phyloP scores from a whole-genome alignment of 2,329 filamentous ascomycete genomes.

The Penicillium frequentans region DNA sequence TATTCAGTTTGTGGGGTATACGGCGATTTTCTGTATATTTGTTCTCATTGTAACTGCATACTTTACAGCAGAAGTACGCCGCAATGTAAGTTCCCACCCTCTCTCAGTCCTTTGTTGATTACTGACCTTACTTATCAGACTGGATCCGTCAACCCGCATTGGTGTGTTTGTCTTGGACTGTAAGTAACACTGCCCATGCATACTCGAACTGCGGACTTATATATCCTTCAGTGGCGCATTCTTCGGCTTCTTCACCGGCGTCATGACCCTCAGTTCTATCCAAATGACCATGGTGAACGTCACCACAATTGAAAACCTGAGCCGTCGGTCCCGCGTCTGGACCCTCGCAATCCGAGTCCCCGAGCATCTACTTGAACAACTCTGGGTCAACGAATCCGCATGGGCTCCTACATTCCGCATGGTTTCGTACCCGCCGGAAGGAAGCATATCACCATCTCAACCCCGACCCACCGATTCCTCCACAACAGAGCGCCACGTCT shows the following conservation, averaged over 20 bases:
- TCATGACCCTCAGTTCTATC: slow-evolving; percentile 73
- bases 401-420: slow-evolving; percentile 38
- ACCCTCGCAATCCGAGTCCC: slow-evolving; percentile 74
- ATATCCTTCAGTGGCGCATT: slow-evolving; percentile 53
- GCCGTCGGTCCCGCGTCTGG: slow-evolving; percentile 61
- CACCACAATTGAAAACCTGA: slow-evolving; percentile 81
- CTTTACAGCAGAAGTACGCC: slow-evolving; percentile 58
- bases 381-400: slow-evolving; percentile 36
- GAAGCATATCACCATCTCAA: slow-evolving; percentile 18
- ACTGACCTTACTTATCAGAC: slow-evolving; percentile 22
- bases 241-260: slow-evolving; percentile 76
- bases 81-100: slow-evolving; percentile 38
- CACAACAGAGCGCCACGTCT: slow-evolving; percentile 61
- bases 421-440: slow-evolving; percentile 42
- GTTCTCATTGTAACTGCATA: slow-evolving; percentile 64
- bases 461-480: slow-evolving; percentile 32
- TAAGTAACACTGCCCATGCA: slow-evolving; percentile 31
- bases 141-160: slow-evolving; percentile 55
- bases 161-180: slow-evolving; percentile 66
- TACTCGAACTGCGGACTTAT: slow-evolving; percentile 12
- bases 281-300: slow-evolving; percentile 71
- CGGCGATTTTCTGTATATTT: slow-evolving; percentile 65
- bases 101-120: background rate
- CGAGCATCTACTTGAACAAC: slow-evolving; percentile 36
- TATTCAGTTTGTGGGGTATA: slow-evolving; percentile 79